Evolutionary conservation across 1,284 basidiomycete genomes (phyloP), one percentile per base, ranked within the genome.

Genomic region (Microbotryum violaceum): DNA sequence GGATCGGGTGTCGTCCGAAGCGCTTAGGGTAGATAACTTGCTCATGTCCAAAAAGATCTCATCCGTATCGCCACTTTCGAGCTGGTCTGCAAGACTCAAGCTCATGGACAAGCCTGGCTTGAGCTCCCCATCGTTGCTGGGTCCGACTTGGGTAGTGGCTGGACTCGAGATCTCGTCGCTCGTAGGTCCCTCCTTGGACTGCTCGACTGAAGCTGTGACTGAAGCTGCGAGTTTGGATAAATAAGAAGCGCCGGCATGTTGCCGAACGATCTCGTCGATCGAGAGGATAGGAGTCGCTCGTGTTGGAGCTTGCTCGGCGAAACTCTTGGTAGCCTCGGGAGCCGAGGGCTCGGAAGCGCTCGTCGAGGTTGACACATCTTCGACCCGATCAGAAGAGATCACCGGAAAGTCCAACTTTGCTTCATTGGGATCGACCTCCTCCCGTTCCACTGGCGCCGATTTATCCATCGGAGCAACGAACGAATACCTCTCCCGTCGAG

Each of bases 241-340:
- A n/a, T 64, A 60, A 16, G 74, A 61, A 0, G 73, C 63, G 0
- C 63, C 69, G 25, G 72, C 72, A 61, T 79, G 77, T 16, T 69
- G 65, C 9, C 71, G 64, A 49, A 79, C 73, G 61, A 80, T 79
- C 47, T 79, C 78, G 47, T 74, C 73, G 51, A 78, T 78, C 1
- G 74, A 73, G 57, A 70, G 65, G 50, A 72, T 69, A 5, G 66
- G 64, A 8, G 51, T 49, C 20, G 46, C 4, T 16, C 14, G 37
- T 42, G 37, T 42, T 18, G 37, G 16, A 42, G 12, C 37, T 16
- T 0, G 37, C 37, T 42, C 37, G 14, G 37, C 16, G 37, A 14
- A 5, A 4, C 12, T 42, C 14, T 18, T 42, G 37, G 16, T 16
- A 18, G 37, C 16, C 3, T 42, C 16, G 37, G 37, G 37, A 12